These are phyloP conservation scores for Eutrema japonicum DNA, from an alignment of 345 rosid species.

Conservation along the genomic window DNA sequence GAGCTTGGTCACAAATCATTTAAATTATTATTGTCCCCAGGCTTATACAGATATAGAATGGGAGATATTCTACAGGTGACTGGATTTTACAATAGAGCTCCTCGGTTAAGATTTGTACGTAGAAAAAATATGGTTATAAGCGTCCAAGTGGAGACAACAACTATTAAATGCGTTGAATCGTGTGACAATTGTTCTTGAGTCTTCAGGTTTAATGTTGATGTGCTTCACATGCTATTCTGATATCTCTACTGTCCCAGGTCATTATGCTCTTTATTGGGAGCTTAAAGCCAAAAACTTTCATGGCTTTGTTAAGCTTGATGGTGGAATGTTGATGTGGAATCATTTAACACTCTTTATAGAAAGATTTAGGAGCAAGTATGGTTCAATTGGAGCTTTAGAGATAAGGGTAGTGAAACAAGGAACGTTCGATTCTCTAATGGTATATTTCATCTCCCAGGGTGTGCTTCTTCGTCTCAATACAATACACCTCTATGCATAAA, in stretches of 20 bases:
- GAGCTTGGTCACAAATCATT: slow-evolving; percentile 65
- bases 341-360: slow-evolving; percentile 53
- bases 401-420: slow-evolving; percentile 61
- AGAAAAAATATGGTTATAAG: slow-evolving; percentile 56
- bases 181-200: slow-evolving; percentile 49
- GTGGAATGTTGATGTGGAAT: slow-evolving; percentile 62
- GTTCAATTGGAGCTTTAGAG: slow-evolving; percentile 57
- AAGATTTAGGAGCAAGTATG: slow-evolving; percentile 47
- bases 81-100: slow-evolving; percentile 61
- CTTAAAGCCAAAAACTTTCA: slow-evolving; percentile 43
- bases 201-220: slow-evolving; percentile 50
- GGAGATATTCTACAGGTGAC: slow-evolving; percentile 70
- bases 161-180: slow-evolving; percentile 55
- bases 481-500: slow-evolving; percentile 66
- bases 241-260: slow-evolving; percentile 58
- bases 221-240: slow-evolving; percentile 62
- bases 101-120: slow-evolving; percentile 60
- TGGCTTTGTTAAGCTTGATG: slow-evolving; percentile 40
- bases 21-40: slow-evolving; percentile 33
- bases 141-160: slow-evolving; percentile 61
- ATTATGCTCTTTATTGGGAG: slow-evolving; percentile 64
- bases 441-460: slow-evolving; percentile 58
- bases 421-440: slow-evolving; percentile 67
- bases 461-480: slow-evolving; percentile 66
- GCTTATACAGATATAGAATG: slow-evolving; percentile 63